Evolutionary conservation across 306 rosid species (phyloP).

Genomic region (Castanospermum australe): DNA sequence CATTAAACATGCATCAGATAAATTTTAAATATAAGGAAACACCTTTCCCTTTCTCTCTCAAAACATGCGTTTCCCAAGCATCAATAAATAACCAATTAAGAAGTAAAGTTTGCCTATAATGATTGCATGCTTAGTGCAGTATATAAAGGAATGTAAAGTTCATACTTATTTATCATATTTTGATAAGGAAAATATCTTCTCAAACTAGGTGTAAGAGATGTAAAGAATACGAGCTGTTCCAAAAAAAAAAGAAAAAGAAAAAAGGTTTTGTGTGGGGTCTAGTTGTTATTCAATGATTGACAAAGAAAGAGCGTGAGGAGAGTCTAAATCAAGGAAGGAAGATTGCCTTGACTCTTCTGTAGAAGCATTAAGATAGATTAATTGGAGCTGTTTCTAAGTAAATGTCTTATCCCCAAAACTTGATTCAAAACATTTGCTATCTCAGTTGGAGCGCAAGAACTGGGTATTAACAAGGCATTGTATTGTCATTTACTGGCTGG

Average conservation of each 20-base stretch:
- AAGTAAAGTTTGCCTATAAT: background rate
- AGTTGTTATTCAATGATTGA: background rate
- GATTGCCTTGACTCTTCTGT: background rate
- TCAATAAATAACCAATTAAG: background rate
- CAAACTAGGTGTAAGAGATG: background rate
- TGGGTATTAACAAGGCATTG: background rate
- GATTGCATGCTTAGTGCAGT: background rate
- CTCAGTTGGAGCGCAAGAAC: background rate
- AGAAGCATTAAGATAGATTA: background rate
- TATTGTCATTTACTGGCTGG: background rate
- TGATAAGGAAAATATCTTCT: background rate
- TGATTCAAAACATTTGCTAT: background rate
- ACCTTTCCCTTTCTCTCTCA: background rate
- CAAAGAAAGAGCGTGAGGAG: background rate
- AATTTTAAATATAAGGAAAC: background rate
- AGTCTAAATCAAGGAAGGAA: background rate
- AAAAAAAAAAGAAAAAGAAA: no score
- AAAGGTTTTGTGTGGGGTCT: background rate
- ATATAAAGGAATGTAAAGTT: background rate
- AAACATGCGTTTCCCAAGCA: background rate
- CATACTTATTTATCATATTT: background rate
- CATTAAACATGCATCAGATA: constrained; percentile 21
- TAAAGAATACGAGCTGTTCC: background rate
- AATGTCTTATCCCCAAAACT: background rate
- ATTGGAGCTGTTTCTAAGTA: background rate